Evolutionary conservation across 805 yeast species (phyloP), one percentile per base, ranked within the genome.

Genomic region (Metschnikowia hibisci): DNA sequence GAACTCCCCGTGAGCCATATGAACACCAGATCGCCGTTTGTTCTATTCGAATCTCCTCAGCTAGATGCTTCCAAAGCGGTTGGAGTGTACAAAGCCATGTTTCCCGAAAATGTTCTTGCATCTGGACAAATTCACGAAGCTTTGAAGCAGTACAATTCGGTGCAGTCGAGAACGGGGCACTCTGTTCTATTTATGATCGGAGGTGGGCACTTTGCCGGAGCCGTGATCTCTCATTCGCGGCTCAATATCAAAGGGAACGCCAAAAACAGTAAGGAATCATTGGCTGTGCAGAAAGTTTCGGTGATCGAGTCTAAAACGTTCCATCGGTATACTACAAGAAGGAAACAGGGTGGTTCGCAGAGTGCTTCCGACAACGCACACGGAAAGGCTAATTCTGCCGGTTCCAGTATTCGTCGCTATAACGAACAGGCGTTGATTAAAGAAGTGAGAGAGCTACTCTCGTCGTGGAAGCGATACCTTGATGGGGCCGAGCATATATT

Each of bases 141-240:
- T 11, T 33, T 53, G 31, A 34, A 31, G 29, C 14, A 18, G 15
- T 47, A 42, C 32, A 44, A 43, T 33, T 11, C 34, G n/a, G 37
- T 53, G 25, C 74, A 74, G 74, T 52, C 62, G 8, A 39, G 45
- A 14, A 50, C 33, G 40, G 57, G 53, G 3, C 47, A 55, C 0
- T 86, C 96, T 4, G 95, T 95, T 0, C 62, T 93, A 10, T 77
- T 93, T 52, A 87, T 93, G 96, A 78, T 93, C 41, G 97, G 97
- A 12, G 97, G 98, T 34, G 99, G 99, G 32, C 97, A 93, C 66
- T 93, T 93, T 69, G 96, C 98, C 0, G 99, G 93, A 14, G 96
- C 96, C 0, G 84, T 93, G 33, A 73, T 93, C 7, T 80, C 88
- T 1, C 97, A 90, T 56, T 71, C 71, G 38, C 82, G 78, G 18